These are phyloP conservation scores for Suhomyces atakaporum DNA, from an alignment of 1,139 yeast genomes.

Conservation along the genomic window DNA sequence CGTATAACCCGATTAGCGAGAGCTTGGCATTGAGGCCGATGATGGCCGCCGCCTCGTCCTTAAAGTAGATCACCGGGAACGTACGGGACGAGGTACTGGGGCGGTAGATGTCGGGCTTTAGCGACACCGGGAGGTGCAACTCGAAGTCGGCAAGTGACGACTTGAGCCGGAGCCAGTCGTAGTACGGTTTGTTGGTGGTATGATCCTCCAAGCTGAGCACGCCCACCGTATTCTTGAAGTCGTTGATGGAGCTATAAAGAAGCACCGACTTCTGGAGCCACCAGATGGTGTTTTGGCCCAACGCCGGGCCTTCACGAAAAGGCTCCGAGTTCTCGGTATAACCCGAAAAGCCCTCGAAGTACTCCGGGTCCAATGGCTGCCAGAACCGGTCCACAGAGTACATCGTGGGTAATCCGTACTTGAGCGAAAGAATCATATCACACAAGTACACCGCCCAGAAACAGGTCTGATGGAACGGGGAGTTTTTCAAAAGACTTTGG, in stretches of 20 bases:
- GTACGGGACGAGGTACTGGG: slow-evolving; percentile 24
- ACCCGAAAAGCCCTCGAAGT: slow-evolving; percentile 21
- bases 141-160: slow-evolving; percentile 32
- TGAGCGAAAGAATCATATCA: slow-evolving; percentile 38
- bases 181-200: slow-evolving; percentile 23
- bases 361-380: slow-evolving; percentile 35
- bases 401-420: slow-evolving; percentile 33
- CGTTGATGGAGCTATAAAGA: slow-evolving; percentile 32
- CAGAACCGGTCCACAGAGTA: slow-evolving; percentile 34
- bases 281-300: slow-evolving; percentile 27
- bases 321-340: slow-evolving; percentile 8
- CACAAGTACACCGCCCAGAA: slow-evolving; percentile 41
- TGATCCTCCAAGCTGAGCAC: slow-evolving; percentile 30
- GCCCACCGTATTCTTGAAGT: slow-evolving; percentile 28
- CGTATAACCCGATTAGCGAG: slow-evolving; percentile 34
- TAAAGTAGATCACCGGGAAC: slow-evolving; percentile 36
- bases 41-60: slow-evolving; percentile 40
- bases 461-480: slow-evolving; percentile 36
- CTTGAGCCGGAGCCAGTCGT: slow-evolving; percentile 34
- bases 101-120: slow-evolving; percentile 37
- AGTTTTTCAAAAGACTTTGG: slow-evolving; percentile 25
- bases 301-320: slow-evolving; percentile 7
- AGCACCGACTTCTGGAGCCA: slow-evolving; percentile 40
- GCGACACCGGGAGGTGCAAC: slow-evolving; percentile 27
- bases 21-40: slow-evolving; percentile 34